Evolutionary conservation across 148 eudicot genomes (phyloP).

Genomic region (Spergularia bocconei): DNA sequence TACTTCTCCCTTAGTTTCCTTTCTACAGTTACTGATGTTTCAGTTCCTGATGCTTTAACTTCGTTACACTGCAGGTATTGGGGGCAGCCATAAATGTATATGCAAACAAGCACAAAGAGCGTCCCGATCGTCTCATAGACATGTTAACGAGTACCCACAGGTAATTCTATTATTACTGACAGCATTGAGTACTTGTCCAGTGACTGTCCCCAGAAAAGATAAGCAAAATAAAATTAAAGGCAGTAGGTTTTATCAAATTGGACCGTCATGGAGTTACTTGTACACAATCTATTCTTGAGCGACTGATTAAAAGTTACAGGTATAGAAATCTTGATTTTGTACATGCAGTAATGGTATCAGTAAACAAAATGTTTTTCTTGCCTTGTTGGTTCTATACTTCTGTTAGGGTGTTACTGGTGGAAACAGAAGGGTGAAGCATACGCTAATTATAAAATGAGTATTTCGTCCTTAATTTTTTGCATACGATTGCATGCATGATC

Average conservation of each 20-base stretch:
- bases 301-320: neutral
- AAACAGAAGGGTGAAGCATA: too few species aligned
- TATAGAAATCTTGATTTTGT: too few species aligned
- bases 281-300: neutral
- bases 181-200: too few species aligned
- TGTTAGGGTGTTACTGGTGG: too few species aligned
- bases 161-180: slow-evolving; percentile 33
- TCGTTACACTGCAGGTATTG: slow-evolving; percentile 54
- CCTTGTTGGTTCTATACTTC: too few species aligned
- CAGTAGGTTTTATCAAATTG: neutral
- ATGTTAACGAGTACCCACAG: slow-evolving; percentile 97
- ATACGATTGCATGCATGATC: too few species aligned
- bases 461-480: too few species aligned
- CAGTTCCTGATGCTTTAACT: neutral
- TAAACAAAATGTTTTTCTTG: too few species aligned
- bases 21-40: neutral
- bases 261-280: neutral
- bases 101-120: slow-evolving; percentile 97
- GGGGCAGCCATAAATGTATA: slow-evolving; percentile 97
- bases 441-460: too few species aligned
- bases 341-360: too few species aligned
- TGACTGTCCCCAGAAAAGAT: neutral
- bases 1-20: neutral
- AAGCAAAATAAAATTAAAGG: neutral
- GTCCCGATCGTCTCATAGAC: slow-evolving; percentile 99